A percentile compares a stretch with the other conserved stretches of the same genome.
Evolutionary conservation across 2,329 filamentous ascomycete genomes (phyloP).

Genomic region (Trichoderma gracile): DNA sequence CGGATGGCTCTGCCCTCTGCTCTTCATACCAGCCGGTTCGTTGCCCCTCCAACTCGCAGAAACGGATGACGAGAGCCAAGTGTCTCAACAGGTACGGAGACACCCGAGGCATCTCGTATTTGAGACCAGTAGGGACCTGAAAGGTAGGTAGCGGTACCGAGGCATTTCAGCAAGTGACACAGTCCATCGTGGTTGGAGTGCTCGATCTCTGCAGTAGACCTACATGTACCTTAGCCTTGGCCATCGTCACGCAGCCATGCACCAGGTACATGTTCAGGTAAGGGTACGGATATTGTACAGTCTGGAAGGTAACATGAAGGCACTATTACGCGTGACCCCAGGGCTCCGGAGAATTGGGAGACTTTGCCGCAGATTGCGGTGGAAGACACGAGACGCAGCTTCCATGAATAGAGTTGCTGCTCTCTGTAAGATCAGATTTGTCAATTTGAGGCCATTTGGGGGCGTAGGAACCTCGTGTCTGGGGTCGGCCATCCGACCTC

Average conservation of each 20-base stretch:
- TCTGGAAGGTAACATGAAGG: too few species aligned
- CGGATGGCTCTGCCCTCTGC: too few species aligned
- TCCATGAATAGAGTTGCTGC: not conserved
- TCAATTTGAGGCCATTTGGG: not conserved
- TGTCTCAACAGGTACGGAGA: not conserved
- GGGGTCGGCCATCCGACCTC: too few species aligned
- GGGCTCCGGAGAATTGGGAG: not conserved
- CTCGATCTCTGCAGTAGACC: conserved; percentile 8
- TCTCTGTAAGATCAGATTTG: not conserved
- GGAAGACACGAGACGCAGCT: not conserved
- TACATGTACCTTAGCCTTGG: too few species aligned
- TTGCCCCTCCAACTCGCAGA: conserved; percentile 15
- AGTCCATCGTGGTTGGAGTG: not conserved
- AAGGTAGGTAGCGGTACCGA: too few species aligned
- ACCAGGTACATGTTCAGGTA: not conserved
- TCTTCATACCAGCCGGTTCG: not conserved
- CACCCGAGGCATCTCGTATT: not conserved
- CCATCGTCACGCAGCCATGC: not conserved
- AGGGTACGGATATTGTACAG: too few species aligned
- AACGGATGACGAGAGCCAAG: conserved; percentile 3
- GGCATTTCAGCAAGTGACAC: too few species aligned
- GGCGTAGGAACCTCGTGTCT: too few species aligned
- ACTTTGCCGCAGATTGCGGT: not conserved
- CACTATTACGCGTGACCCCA: too few species aligned
- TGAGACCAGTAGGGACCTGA: too few species aligned